These are phyloP conservation scores for Herpotrichia juniperi DNA, from an alignment of 2,329 filamentous ascomycete genomes.

Conservation along the genomic window DNA sequence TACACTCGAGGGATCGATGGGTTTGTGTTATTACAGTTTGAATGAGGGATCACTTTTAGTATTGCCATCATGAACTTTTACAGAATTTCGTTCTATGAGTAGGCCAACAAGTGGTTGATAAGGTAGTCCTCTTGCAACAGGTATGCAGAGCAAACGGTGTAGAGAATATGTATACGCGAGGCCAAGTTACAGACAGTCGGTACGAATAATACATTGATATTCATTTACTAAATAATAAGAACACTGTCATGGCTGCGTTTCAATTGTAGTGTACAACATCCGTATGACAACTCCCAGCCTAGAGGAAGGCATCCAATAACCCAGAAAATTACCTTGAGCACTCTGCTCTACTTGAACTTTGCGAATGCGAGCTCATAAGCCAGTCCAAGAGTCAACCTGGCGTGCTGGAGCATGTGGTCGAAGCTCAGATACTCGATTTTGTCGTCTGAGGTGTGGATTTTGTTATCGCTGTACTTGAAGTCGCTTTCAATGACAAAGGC, in stretches of 20 bases:
- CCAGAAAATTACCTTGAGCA: too few species aligned
- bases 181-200: too few species aligned
- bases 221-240: not conserved
- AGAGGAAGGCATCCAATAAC: not conserved
- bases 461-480: constrained; percentile 67
- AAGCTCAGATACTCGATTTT: constrained; percentile 76
- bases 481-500: constrained; percentile 79
- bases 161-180: too few species aligned
- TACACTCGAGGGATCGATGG: too few species aligned
- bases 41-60: too few species aligned
- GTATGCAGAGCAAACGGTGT: too few species aligned
- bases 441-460: constrained; percentile 75
- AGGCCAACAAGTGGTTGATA: too few species aligned
- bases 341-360: constrained; percentile 59
- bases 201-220: too few species aligned
- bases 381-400: constrained; percentile 80
- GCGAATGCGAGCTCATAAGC: constrained; percentile 85
- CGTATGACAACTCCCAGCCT: not conserved
- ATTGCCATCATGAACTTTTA: too few species aligned
- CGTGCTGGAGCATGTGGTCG: constrained; percentile 91
- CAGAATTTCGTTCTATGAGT: too few species aligned
- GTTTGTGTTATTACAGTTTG: too few species aligned
- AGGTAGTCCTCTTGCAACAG: too few species aligned
- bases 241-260: not conserved
- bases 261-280: not conserved